Percentiles rank a stretch among this genome's conserved stretches.
Conservation (phyloP, 106 monocot species). For the Alisma plantagoaquatica region DNA sequence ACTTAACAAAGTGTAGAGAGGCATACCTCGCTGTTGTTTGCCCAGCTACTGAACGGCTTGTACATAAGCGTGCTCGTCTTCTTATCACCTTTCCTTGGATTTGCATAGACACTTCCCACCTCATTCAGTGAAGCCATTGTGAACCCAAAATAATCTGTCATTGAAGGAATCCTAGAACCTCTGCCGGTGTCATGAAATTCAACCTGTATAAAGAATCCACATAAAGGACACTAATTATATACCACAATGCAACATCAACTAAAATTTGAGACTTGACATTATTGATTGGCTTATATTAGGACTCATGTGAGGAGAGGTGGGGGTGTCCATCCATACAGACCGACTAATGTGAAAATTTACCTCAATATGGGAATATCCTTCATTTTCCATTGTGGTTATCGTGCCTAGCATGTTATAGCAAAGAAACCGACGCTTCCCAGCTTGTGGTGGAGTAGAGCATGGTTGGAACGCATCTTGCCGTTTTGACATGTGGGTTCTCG, state of each 20-base stretch:
- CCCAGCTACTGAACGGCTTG: slow-evolving; percentile 98
- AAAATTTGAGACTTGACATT: too few species aligned
- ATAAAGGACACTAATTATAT: neutral
- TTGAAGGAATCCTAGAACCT: slow-evolving; percentile 93
- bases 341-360: slow-evolving; percentile 15
- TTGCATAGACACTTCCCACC: slow-evolving; percentile 87
- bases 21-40: slow-evolving; percentile 86
- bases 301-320: too few species aligned
- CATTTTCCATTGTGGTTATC: slow-evolving; percentile 90
- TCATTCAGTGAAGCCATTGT: slow-evolving; percentile 93
- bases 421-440: slow-evolving; percentile 71
- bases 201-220: slow-evolving; percentile 32
- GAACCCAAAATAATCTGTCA: slow-evolving; percentile 98
- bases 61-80: slow-evolving; percentile 95
- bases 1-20: slow-evolving; percentile 5
- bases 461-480: slow-evolving; percentile 87
- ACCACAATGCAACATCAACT: neutral
- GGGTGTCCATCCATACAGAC: too few species aligned
- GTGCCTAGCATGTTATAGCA: slow-evolving; percentile 86
- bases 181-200: slow-evolving; percentile 99
- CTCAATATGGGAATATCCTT: slow-evolving; percentile 89
- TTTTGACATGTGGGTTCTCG: slow-evolving; percentile 15
- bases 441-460: slow-evolving; percentile 68
- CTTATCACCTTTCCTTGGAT: slow-evolving; percentile 86
- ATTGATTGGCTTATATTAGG: too few species aligned